Evolutionary conservation across 495 filamentous ascomycete species (phyloP).

Genomic region (Aspergillus diversus): DNA sequence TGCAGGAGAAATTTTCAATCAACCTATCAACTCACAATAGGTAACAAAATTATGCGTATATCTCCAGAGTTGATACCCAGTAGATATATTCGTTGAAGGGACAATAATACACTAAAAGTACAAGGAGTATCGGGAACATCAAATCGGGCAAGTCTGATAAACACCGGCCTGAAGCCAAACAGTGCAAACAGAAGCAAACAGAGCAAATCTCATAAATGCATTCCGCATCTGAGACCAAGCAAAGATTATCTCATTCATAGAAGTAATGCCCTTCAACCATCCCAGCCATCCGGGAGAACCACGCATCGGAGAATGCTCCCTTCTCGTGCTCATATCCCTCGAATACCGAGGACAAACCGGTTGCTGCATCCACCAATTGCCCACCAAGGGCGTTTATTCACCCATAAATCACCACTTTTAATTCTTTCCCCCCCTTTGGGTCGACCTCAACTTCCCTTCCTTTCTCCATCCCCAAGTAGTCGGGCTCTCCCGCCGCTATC

Average conservation of each 20-base stretch:
- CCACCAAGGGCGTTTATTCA: slow-evolving; percentile 41
- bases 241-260: neutral
- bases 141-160: too few relatives aligned
- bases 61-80: neutral
- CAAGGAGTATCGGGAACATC: too few relatives aligned
- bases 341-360: slow-evolving; percentile 36
- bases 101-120: too few relatives aligned
- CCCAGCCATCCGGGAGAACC: slow-evolving; percentile 6
- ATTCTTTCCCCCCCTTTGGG: slow-evolving; percentile 49
- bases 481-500: slow-evolving; percentile 40
- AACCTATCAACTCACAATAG: neutral
- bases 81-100: too few relatives aligned
- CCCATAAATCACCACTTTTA: slow-evolving; percentile 50
- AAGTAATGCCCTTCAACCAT: neutral
- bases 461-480: slow-evolving; percentile 54
- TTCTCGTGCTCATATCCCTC: slow-evolving; percentile 27
- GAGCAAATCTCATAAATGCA: neutral
- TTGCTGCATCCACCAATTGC: slow-evolving; percentile 15
- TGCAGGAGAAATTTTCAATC: neutral
- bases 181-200: neutral
- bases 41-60: neutral
- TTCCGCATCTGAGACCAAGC: neutral
- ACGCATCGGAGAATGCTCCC: slow-evolving; percentile 25
- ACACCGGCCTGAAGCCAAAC: too few relatives aligned
- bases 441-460: slow-evolving; percentile 83